These are phyloP conservation scores for Termitomyces sp. DNA, from an alignment of 768 basidiomycete genomes.

Conservation along the genomic window DNA sequence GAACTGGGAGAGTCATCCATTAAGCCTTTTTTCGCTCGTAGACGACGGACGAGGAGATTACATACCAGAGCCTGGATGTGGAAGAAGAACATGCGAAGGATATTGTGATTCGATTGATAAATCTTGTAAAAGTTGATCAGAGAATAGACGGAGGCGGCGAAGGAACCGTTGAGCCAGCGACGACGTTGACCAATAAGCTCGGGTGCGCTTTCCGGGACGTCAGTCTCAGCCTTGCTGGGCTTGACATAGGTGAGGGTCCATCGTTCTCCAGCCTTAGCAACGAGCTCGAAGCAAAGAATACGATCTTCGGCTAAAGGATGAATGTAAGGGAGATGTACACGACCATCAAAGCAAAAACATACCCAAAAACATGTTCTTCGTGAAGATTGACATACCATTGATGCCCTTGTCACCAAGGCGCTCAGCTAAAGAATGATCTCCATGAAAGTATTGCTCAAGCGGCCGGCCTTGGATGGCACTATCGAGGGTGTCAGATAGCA, in stretches of 20 bases:
- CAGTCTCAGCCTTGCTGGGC: constrained; percentile 91
- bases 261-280: constrained; percentile 78
- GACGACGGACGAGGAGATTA: constrained; percentile 4
- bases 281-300: constrained; percentile 95
- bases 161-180: constrained; percentile 95
- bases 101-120: constrained; percentile 80
- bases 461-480: constrained; percentile 88
- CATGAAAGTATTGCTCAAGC: constrained; percentile 81
- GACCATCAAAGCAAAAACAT: too few species aligned
- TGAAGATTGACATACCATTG: constrained; percentile 95
- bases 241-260: constrained; percentile 93
- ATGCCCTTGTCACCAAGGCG: constrained; percentile 91
- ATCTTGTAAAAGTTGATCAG: constrained; percentile 87
- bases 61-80: constrained; percentile 86
- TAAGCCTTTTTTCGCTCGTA: background rate
- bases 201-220: constrained; percentile 86
- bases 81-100: constrained; percentile 93
- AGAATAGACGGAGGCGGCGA: constrained; percentile 88
- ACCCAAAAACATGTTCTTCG: constrained; percentile 72
- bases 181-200: constrained; percentile 94
- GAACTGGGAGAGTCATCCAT: constrained; percentile 41
- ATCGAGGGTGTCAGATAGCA: constrained; percentile 6
- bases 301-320: constrained; percentile 74
- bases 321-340: background rate
- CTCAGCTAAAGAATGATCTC: constrained; percentile 84